Conservation (phyloP, 805 yeast species). For the Starmerella riodocensis region DNA sequence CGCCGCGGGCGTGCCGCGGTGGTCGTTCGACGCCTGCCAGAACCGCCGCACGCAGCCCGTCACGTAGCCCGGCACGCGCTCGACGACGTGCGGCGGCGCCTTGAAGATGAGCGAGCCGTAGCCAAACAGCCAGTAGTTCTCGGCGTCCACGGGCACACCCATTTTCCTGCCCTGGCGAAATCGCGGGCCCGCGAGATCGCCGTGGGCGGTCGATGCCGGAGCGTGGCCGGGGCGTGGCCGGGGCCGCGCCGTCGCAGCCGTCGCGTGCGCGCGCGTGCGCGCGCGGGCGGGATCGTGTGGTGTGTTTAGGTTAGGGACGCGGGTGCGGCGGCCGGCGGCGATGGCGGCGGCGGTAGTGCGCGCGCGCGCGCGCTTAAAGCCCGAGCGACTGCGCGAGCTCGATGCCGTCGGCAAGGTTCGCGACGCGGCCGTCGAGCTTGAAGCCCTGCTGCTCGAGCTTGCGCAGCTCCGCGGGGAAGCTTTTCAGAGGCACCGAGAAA, state of each 20-base stretch:
- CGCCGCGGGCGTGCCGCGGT: constrained; percentile 71
- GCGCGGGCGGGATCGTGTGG: not conserved
- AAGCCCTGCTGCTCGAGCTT: constrained; percentile 51
- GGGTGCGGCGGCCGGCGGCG: no score
- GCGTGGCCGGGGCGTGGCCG: no score
- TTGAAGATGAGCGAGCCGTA: constrained; percentile 82
- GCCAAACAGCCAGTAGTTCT: constrained; percentile 59
- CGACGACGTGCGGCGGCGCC: constrained; percentile 64
- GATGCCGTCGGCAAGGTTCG: constrained; percentile 74
- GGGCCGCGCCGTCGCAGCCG: no score
- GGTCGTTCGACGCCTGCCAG: constrained; percentile 87
- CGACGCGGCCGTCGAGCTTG: constrained; percentile 74
- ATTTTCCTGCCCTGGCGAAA: not conserved
- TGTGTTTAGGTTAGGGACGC: no score
- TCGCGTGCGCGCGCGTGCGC: not conserved
- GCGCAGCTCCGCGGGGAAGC: constrained; percentile 42
- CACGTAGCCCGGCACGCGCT: constrained; percentile 57
- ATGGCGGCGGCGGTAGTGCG: no score
- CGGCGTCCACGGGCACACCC: constrained; percentile 11
- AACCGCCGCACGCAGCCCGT: constrained; percentile 69
- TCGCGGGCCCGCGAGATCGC: no score
- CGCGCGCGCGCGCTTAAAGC: no score
- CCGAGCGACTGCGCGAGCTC: constrained; percentile 34
- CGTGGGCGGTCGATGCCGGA: no score
- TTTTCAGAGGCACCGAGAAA: constrained; percentile 48